phyloP scores from a whole-genome alignment of 257 asterid species.

The Solanum paucissectum region DNA sequence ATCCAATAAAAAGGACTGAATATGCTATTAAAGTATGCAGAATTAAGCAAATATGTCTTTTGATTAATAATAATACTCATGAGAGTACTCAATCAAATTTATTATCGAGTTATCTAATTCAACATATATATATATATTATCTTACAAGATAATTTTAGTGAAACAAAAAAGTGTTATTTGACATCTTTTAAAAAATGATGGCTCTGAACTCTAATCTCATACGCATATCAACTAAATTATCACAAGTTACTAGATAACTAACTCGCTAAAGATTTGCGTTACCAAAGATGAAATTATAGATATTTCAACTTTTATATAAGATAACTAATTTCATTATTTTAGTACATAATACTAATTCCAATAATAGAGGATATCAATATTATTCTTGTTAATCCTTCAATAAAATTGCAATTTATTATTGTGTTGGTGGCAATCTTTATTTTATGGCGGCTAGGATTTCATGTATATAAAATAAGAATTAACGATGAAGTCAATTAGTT shows the following conservation, averaged over 20 bases:
- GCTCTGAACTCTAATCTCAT: rapidly evolving
- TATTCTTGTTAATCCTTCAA: not conserved
- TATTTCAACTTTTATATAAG: not conserved
- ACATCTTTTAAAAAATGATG: rapidly evolving
- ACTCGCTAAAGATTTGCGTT: not conserved
- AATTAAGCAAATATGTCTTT: too few relatives aligned
- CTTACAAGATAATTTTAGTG: too few relatives aligned
- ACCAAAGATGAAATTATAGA: too few relatives aligned
- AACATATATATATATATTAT: too few relatives aligned
- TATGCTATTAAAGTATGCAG: too few relatives aligned
- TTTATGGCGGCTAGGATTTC: not conserved
- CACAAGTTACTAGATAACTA: too few relatives aligned
- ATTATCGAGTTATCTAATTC: too few relatives aligned
- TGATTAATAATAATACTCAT: too few relatives aligned
- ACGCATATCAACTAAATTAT: not conserved
- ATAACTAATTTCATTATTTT: not conserved
- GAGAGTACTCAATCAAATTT: too few relatives aligned
- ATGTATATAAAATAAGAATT: not conserved
- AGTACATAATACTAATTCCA: not conserved
- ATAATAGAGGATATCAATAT: not conserved
- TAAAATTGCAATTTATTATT: not conserved
- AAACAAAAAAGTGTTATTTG: not conserved
- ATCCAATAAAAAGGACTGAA: too few relatives aligned
- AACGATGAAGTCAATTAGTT: not conserved
- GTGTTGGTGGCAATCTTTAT: not conserved